Evolutionary conservation across 2,329 filamentous ascomycete genomes (phyloP), one percentile per base, ranked within the genome.

Genomic region (Aspergillus awamori): DNA sequence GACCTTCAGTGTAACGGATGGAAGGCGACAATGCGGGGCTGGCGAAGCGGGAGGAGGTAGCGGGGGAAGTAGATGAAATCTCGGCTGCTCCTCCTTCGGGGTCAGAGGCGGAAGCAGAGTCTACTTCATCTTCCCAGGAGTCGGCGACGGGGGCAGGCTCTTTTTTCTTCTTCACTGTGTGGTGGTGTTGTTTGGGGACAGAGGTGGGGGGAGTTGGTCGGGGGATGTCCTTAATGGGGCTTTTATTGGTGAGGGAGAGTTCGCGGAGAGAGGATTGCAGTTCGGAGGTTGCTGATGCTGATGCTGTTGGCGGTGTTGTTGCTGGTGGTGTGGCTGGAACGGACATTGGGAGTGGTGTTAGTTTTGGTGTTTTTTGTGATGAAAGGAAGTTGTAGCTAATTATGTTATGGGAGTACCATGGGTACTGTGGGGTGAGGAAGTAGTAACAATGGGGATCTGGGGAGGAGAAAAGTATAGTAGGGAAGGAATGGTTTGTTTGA

Each of bases 101-200:
- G 17, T 60, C 60, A 24, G 28, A 38, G 54, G 52, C 70, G 4
- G 66, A 61, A n/a, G 81, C 80, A 11, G 79, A 82, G 36, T 82
- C 76, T 33, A 84, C 82, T 59, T 90, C 90, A 69, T 95, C 89
- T 77, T 93, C 90, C 90, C 90, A 93, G 47, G 88, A 91, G 65
- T 93, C 90, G 57, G 83, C 85, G 20, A 89, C 85, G 17, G 89
- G 79, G 17, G 77, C 62, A 17, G 66, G 58, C 43, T 78, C 78
- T 59, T 77, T 71, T 30, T 62, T 62, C 22, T 72, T 71, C 59
- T 64, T 66, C 30, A 57, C 41, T 61, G 24, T 30, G 61, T 49
- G 13, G 54, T 61, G 39, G n/a, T 43, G 39, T n/a, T 41, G 38
- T 24, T 55, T 33, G 51, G 48, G 47, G n/a, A 56, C 45, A 43